phyloP scores from a whole-genome alignment of 129 eudicot genomes.

The Ambrosia artemisiifolia region DNA sequence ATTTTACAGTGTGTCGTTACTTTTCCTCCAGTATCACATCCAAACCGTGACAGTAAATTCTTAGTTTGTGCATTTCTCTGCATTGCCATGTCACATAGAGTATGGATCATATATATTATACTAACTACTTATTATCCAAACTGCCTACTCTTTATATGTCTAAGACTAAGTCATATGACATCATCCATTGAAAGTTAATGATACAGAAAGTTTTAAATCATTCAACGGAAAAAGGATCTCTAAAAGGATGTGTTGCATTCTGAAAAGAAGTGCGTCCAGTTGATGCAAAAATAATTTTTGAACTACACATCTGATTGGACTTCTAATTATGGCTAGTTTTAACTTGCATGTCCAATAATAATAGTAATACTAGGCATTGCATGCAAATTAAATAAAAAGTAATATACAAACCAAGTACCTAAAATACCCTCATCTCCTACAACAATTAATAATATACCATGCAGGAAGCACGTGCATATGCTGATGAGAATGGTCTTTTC shows the following conservation, averaged over 20 bases:
- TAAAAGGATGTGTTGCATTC: background rate
- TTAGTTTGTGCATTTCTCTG: background rate
- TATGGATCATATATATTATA: background rate
- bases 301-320: background rate
- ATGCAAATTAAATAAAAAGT: background rate
- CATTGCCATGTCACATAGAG: background rate
- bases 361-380: too few relatives aligned
- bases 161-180: background rate
- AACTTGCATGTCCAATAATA: constrained; percentile 1
- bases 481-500: constrained; percentile 89
- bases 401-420: background rate
- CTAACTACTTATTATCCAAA: background rate
- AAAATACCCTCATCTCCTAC: background rate
- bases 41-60: background rate
- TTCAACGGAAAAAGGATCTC: background rate
- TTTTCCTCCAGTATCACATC: too few relatives aligned
- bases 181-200: constrained; percentile 11
- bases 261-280: background rate
- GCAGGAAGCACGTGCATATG: constrained; percentile 88
- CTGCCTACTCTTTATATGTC: background rate
- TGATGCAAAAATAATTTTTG: background rate
- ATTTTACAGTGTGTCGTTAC: too few relatives aligned
- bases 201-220: background rate
- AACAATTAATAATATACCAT: constrained; percentile 4
- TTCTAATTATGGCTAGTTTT: constrained; percentile 1